Evolutionary conservation across 2,329 filamentous ascomycete genomes (phyloP).

Genomic region (Fusarium stilboides): DNA sequence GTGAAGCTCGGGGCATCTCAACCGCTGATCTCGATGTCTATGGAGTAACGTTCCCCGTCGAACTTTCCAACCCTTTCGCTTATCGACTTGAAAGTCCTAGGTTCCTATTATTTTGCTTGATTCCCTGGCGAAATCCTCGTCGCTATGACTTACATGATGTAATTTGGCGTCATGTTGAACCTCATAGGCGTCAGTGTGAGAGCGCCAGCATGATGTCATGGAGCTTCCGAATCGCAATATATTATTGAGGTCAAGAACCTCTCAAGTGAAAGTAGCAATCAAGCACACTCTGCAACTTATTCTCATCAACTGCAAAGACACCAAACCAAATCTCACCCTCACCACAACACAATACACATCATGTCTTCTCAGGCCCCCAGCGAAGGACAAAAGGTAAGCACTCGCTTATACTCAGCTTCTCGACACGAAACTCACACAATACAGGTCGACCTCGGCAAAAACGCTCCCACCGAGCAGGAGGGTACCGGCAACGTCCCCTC

Average conservation of each 20-base stretch:
- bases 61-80: slow-evolving; percentile 28
- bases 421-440: slow-evolving; percentile 15
- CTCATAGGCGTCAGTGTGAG: slow-evolving; percentile 27
- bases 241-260: slow-evolving; percentile 28
- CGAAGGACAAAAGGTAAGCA: slow-evolving; percentile 47
- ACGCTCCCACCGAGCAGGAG: slow-evolving; percentile 70
- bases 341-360: slow-evolving; percentile 7
- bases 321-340: neutral
- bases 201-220: slow-evolving; percentile 42
- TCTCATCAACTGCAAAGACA: neutral
- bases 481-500: slow-evolving; percentile 73
- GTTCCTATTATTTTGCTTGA: slow-evolving; percentile 13
- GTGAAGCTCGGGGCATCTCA: neutral
- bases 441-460: slow-evolving; percentile 63
- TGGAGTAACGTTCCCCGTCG: slow-evolving; percentile 12
- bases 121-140: slow-evolving; percentile 12
- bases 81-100: slow-evolving; percentile 4
- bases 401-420: neutral
- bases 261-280: neutral
- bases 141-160: slow-evolving; percentile 38
- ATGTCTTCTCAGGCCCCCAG: slow-evolving; percentile 43
- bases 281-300: neutral
- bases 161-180: slow-evolving; percentile 42
- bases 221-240: slow-evolving; percentile 20
- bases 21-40: slow-evolving; percentile 31